Evolutionary conservation across 2,329 filamentous ascomycete species (phyloP), one percentile per base, ranked within the genome.

Genomic region (Sporothrix euskadiensis): DNA sequence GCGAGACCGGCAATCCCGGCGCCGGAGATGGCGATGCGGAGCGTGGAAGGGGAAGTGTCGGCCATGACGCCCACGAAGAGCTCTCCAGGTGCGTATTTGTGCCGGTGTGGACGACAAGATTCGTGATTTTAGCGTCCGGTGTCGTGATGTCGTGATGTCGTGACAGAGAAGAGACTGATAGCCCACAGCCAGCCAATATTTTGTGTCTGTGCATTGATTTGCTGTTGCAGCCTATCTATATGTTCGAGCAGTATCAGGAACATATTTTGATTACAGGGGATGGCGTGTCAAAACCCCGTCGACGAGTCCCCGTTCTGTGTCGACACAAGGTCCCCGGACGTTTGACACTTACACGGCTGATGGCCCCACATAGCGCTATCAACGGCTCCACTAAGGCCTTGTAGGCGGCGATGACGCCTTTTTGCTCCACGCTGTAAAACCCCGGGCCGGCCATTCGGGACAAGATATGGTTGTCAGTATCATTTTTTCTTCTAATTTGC

Each of bases 21-120:
- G 26, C 56, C 56, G 30, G 56, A 59, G 56, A 59, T 59, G 56
- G 56, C 56, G 56, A 59, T 59, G 56, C 56, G 56, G 56, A 59
- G 56, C 1, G 56, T 57, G 54, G 54, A 22, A 30, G 54, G 22
- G 19, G n/a, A 8, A 26, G 26, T 26, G 26, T 26, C 26, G 26
- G 26, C 26, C 26, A 26, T 26, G 26, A 26, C 26, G 26, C 35
- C 35, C 35, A 35, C 35, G 19, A 10, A 1, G 19, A 6, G 52
- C 19, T 35, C 56, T 12, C 56, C 26, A 59, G 56, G 56, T 32
- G 56, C 4, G 56, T 59, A 1, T 35, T 12, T 52, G 49, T n/a
- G 49, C 16, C 44, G 44, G 49, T n/a, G 16, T 52, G 3, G 16
- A n/a, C 16, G 49, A 44, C 6, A 52, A 52, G 16, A 1, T 61